A percentile compares a stretch with the other conserved stretches of the same genome.
phyloP scores from a whole-genome alignment of 768 basidiomycete genomes.

The Tylopilus vinaceipallidus region DNA sequence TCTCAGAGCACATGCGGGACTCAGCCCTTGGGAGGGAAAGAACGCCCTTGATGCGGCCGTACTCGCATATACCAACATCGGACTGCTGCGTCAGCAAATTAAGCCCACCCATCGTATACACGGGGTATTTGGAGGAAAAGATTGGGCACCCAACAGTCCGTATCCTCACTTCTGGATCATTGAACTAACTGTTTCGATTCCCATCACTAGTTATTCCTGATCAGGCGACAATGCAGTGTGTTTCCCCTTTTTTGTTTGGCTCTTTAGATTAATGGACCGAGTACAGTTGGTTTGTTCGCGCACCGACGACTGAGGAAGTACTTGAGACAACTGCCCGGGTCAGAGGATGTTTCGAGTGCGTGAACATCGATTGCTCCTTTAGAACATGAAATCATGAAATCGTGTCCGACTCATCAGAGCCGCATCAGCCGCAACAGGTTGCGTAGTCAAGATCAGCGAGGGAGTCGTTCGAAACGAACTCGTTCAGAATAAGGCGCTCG shows the following conservation, averaged over 20 bases:
- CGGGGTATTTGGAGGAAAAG: conserved; percentile 72
- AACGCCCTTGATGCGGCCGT: conserved; percentile 87
- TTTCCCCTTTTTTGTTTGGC: background rate
- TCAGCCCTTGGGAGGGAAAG: conserved; percentile 84
- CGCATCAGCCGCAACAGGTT: conserved; percentile 65
- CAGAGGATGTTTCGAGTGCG: conserved; percentile 68
- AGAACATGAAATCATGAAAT: too few species aligned
- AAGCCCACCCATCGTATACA: conserved; percentile 76
- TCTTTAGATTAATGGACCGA: background rate
- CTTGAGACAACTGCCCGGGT: conserved; percentile 59
- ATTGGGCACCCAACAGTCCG: conserved; percentile 73
- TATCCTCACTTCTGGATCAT: conserved; percentile 12
- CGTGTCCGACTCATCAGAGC: conserved; percentile 41
- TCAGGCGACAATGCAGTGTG: conserved; percentile 68
- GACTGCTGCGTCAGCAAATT: conserved; percentile 79
- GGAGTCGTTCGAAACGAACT: conserved; percentile 47
- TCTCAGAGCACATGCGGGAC: conserved; percentile 68
- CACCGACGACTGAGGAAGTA: conserved; percentile 62
- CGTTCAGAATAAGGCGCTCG: conserved; percentile 62
- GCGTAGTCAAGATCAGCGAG: conserved; percentile 45
- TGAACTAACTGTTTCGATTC: background rate
- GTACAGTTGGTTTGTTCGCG: conserved; percentile 69
- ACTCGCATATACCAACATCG: conserved; percentile 75
- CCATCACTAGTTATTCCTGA: conserved; percentile 80
- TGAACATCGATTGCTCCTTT: background rate